These are phyloP conservation scores for Polyporus arcularius DNA, from an alignment of 768 basidiomycete species.

Conservation along the genomic window DNA sequence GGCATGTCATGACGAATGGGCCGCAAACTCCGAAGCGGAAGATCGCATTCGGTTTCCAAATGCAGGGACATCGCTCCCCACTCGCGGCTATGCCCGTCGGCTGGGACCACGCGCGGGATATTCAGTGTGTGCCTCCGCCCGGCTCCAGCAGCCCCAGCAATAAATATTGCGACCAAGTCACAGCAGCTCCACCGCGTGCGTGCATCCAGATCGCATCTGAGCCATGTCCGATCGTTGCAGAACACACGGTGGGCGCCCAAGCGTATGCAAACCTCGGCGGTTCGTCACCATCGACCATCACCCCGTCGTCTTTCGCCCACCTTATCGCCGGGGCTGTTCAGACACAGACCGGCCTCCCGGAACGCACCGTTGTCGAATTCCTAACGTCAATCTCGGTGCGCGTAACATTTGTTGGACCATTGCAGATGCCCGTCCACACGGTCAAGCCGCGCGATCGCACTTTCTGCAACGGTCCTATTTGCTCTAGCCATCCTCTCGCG, in stretches of 20 bases:
- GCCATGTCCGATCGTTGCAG: background rate
- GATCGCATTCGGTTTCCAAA: no score
- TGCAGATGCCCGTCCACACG: background rate
- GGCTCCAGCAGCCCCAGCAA: no score
- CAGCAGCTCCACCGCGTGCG: background rate
- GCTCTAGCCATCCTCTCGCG: background rate
- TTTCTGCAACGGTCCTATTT: background rate
- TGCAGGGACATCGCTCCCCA: no score
- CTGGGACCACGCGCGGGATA: no score
- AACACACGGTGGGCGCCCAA: constrained; percentile 6
- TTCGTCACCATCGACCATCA: constrained; percentile 5
- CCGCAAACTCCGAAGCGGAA: no score
- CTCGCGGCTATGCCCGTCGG: no score
- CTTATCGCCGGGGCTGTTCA: constrained; percentile 17
- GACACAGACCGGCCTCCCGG: constrained; percentile 6
- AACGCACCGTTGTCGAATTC: background rate
- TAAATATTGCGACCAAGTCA: no score
- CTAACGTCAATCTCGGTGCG: constrained; percentile 6
- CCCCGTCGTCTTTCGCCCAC: constrained; percentile 1
- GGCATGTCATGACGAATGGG: no score
- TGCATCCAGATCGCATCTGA: background rate
- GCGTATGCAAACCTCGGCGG: constrained; percentile 6
- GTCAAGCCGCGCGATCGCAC: constrained; percentile 1
- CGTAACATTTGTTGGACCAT: background rate
- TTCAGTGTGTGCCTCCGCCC: no score